Conservation (phyloP, 768 basidiomycete species). For the Cantharellus anzutake region DNA sequence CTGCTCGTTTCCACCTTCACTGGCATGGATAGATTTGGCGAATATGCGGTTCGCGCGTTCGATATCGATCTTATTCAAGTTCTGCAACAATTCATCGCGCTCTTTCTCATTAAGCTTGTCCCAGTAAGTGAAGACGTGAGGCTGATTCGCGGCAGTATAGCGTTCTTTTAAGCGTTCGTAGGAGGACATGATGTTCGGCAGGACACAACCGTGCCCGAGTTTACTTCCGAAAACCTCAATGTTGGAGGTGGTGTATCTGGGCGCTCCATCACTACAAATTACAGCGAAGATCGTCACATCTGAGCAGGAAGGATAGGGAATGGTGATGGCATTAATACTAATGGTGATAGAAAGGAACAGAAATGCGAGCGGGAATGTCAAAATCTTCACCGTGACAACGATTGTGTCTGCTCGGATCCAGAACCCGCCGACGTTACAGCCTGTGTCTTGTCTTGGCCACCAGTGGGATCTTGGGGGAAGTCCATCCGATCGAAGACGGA, state of each 20-base stretch:
- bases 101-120: slow-evolving; percentile 44
- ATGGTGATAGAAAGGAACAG: background rate
- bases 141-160: slow-evolving; percentile 70
- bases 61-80: slow-evolving; percentile 69
- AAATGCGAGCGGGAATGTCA: background rate
- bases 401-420: background rate
- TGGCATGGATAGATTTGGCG: slow-evolving; percentile 50
- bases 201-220: too few relatives aligned
- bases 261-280: too few relatives aligned
- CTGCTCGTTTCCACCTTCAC: slow-evolving; percentile 16
- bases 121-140: slow-evolving; percentile 82
- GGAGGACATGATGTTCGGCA: background rate
- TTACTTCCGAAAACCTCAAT: too few relatives aligned
- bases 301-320: too few relatives aligned
- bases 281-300: too few relatives aligned
- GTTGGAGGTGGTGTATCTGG: too few relatives aligned
- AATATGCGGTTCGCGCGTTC: slow-evolving; percentile 83
- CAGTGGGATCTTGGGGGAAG: background rate
- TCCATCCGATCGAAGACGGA: slow-evolving; percentile 7
- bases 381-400: background rate
- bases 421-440: background rate
- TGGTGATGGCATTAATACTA: background rate
- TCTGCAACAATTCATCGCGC: slow-evolving; percentile 39
- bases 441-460: background rate
- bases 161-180: slow-evolving; percentile 16